Evolutionary conservation across 805 yeast species (phyloP).

Genomic region (Suhomyces pyralidae): DNA sequence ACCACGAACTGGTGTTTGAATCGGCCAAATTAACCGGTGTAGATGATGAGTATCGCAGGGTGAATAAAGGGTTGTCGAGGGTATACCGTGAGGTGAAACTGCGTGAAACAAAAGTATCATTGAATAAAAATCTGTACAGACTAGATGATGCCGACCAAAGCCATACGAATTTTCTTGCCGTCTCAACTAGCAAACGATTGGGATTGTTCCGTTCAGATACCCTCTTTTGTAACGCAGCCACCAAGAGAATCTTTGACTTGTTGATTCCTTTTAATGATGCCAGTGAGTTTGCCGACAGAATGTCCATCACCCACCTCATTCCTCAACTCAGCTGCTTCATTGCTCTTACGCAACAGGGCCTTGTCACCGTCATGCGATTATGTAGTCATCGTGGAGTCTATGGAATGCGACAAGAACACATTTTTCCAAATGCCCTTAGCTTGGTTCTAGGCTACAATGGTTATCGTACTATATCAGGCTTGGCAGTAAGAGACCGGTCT

Average conservation of each 20-base stretch:
- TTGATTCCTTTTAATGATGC: slow-evolving; percentile 37
- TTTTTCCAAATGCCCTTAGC: slow-evolving; percentile 35
- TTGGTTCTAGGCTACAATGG: slow-evolving; percentile 26
- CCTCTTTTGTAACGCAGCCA: slow-evolving; percentile 48
- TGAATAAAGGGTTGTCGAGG: slow-evolving; percentile 21
- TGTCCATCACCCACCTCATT: slow-evolving; percentile 32
- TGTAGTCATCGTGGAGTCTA: slow-evolving; percentile 35
- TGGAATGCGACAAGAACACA: slow-evolving; percentile 43
- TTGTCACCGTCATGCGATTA: slow-evolving; percentile 34
- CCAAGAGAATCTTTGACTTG: slow-evolving; percentile 41
- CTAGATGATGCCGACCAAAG: slow-evolving; percentile 4
- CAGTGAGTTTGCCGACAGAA: slow-evolving; percentile 29
- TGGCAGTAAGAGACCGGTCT: slow-evolving; percentile 26
- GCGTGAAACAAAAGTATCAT: slow-evolving; percentile 5
- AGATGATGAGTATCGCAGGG: slow-evolving; percentile 36
- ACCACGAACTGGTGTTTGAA: slow-evolving; percentile 6
- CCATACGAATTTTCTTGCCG: slow-evolving; percentile 18
- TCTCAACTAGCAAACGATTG: slow-evolving; percentile 43
- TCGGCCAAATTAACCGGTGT: slow-evolving; percentile 19
- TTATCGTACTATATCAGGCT: slow-evolving; percentile 32
- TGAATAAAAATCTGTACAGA: slow-evolving; percentile 12
- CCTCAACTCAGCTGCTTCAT: slow-evolving; percentile 35
- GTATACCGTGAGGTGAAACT: background rate
- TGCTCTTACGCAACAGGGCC: slow-evolving; percentile 38
- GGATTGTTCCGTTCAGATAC: slow-evolving; percentile 46